phyloP scores from a whole-genome alignment of 2,329 filamentous ascomycete species.

The Xylaria digitata region DNA sequence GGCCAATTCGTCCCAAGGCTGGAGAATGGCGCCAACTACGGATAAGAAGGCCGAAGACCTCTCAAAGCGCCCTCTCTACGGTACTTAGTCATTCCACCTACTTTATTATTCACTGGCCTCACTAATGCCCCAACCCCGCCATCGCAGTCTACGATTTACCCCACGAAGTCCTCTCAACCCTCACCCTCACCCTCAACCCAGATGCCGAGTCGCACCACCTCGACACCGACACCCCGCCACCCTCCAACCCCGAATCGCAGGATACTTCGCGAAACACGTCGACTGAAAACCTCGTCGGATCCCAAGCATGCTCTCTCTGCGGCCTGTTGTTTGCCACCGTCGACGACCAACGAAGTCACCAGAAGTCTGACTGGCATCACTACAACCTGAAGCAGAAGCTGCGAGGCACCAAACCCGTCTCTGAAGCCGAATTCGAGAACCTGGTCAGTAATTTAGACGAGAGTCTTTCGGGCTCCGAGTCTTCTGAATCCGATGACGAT shows the following conservation, averaged over 20 bases:
- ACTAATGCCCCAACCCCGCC: constrained; percentile 40
- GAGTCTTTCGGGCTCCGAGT: constrained; percentile 89
- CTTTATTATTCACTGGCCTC: constrained; percentile 1
- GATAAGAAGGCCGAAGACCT: constrained; percentile 59
- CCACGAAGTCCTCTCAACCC: constrained; percentile 74
- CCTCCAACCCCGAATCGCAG: constrained; percentile 43
- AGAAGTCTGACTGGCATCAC: constrained; percentile 88
- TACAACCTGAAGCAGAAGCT: constrained; percentile 96
- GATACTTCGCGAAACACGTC: constrained; percentile 40
- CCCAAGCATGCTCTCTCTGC: constrained; percentile 86
- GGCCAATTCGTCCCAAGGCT: background rate
- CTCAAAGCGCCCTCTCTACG: constrained; percentile 63
- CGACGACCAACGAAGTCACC: constrained; percentile 85
- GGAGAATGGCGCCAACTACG: constrained; percentile 45
- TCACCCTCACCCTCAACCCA: constrained; percentile 70
- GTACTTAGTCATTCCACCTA: constrained; percentile 46
- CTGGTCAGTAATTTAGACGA: constrained; percentile 88
- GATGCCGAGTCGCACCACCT: constrained; percentile 53
- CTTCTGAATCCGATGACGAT: constrained; percentile 75
- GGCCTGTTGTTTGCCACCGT: constrained; percentile 76
- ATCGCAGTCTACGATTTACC: constrained; percentile 83
- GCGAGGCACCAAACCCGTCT: constrained; percentile 76
- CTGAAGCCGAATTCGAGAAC: constrained; percentile 86
- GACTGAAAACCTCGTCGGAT: constrained; percentile 62
- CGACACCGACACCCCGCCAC: constrained; percentile 40